Conservation (phyloP, 164 flowering plant genomes). For the Hamamelis virginiana region DNA sequence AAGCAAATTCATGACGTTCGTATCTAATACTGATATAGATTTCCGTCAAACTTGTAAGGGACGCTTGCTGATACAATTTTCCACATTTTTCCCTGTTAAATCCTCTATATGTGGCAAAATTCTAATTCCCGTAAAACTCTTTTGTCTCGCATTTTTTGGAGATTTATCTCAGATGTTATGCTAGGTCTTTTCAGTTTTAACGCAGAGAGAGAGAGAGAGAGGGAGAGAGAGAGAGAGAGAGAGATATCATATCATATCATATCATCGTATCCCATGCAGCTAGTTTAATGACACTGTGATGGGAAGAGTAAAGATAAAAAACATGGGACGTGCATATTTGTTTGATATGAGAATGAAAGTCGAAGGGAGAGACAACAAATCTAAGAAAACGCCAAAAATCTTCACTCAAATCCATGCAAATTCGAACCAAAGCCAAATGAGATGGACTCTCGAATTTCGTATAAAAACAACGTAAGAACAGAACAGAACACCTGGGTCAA, state of each 20-base stretch:
- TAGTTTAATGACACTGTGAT: slow-evolving; percentile 18
- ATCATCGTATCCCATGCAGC: too few relatives aligned
- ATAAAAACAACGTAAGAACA: background rate
- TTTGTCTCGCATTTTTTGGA: slow-evolving; percentile 13
- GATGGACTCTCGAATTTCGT: slow-evolving; percentile 7
- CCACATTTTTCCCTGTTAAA: background rate
- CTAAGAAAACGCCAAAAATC: slow-evolving; percentile 27
- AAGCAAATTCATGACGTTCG: background rate
- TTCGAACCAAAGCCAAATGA: slow-evolving; percentile 11
- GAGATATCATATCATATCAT: background rate
- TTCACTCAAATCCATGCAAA: slow-evolving; percentile 28
- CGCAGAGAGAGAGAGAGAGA: background rate
- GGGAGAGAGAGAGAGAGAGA: slow-evolving; percentile 2
- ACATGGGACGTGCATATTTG: slow-evolving; percentile 11
- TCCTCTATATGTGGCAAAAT: slow-evolving; percentile 1
- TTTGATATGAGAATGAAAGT: background rate
- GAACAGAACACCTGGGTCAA: too few relatives aligned
- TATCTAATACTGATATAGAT: background rate
- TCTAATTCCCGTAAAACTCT: background rate
- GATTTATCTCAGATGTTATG: background rate
- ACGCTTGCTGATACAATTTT: background rate
- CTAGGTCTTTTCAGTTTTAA: slow-evolving; percentile 13
- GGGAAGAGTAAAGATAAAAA: slow-evolving; percentile 6
- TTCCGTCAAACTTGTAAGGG: background rate
- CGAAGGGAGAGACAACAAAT: slow-evolving; percentile 6